phyloP scores from a whole-genome alignment of 345 rosid genomes.

The Anacardium occidentale region DNA sequence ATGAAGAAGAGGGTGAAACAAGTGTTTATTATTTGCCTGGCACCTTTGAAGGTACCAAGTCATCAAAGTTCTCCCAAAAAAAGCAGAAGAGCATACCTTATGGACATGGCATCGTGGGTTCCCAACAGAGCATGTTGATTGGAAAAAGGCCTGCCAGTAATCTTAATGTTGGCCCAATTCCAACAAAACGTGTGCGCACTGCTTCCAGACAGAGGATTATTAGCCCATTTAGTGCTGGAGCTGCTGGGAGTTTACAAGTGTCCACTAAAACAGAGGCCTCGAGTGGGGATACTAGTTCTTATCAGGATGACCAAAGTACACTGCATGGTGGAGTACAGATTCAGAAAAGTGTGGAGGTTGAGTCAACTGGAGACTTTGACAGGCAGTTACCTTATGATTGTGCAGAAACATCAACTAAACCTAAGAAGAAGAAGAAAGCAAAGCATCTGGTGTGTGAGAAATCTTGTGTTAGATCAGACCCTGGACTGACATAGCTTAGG shows the following conservation, averaged over 20 bases:
- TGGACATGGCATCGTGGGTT: constrained; percentile 41
- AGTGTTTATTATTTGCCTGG: constrained; percentile 66
- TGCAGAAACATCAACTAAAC: constrained; percentile 75
- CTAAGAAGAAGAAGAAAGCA: constrained; percentile 87
- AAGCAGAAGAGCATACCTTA: constrained; percentile 60
- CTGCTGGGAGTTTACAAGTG: constrained; percentile 45
- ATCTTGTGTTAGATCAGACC: constrained; percentile 24
- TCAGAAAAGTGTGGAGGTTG: constrained; percentile 80
- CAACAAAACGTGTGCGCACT: constrained; percentile 89
- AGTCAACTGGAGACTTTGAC: constrained; percentile 66
- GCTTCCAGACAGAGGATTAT: constrained; percentile 76
- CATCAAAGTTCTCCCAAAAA: constrained; percentile 57
- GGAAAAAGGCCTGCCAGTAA: constrained; percentile 72
- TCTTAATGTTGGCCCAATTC: constrained; percentile 64
- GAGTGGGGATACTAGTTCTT: constrained; percentile 94
- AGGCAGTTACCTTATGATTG: constrained; percentile 65
- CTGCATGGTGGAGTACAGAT: constrained; percentile 68
- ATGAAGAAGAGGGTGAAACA: constrained; percentile 92
- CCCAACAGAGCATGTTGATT: constrained; percentile 47
- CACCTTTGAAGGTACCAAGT: constrained; percentile 54
- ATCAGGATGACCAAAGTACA: constrained; percentile 91
- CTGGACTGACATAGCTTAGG: constrained; percentile 9
- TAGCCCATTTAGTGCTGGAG: constrained; percentile 61
- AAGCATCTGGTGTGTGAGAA: constrained; percentile 53
- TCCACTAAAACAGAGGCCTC: constrained; percentile 80